Conservation (phyloP, 257 asterid species). For the Lantana camara region DNA sequence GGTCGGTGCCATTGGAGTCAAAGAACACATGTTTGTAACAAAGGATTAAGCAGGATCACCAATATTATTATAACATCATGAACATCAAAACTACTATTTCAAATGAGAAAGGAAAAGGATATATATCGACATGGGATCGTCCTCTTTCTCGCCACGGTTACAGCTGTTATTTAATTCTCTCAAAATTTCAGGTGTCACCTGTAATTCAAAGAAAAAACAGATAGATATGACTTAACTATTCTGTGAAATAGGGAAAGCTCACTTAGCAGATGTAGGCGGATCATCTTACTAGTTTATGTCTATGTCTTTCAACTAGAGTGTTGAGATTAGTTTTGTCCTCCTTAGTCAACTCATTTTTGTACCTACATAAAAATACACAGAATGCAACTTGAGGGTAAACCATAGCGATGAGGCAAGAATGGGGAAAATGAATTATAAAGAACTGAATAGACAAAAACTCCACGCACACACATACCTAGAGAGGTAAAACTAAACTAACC, state of each 20-base stretch:
- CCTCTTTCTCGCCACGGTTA: constrained; percentile 91
- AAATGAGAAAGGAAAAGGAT: constrained; percentile 84
- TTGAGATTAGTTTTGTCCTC: constrained; percentile 75
- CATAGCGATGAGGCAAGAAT: constrained; percentile 7
- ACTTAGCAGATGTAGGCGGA: constrained; percentile 12
- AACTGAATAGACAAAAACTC: not conserved
- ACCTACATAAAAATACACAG: constrained; percentile 45
- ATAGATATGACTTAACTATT: not conserved
- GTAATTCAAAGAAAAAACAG: constrained; percentile 34
- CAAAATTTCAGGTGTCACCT: constrained; percentile 92
- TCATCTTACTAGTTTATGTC: constrained; percentile 75
- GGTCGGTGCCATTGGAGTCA: constrained; percentile 58
- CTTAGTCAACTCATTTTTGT: constrained; percentile 79
- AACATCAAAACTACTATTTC: not conserved
- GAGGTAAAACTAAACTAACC: constrained; percentile 49
- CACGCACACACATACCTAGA: constrained; percentile 2
- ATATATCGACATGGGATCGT: constrained; percentile 71
- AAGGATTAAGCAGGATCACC: not conserved
- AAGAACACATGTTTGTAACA: constrained; percentile 34
- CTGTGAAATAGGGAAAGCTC: not conserved
- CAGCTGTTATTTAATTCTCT: constrained; percentile 88
- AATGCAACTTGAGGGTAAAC: not conserved
- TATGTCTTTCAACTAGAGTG: constrained; percentile 65
- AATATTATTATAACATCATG: not conserved
- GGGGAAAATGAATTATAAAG: constrained; percentile 1